Evolutionary conservation across 2,329 filamentous ascomycete species (phyloP).

Genomic region (Fusarium sp.): DNA sequence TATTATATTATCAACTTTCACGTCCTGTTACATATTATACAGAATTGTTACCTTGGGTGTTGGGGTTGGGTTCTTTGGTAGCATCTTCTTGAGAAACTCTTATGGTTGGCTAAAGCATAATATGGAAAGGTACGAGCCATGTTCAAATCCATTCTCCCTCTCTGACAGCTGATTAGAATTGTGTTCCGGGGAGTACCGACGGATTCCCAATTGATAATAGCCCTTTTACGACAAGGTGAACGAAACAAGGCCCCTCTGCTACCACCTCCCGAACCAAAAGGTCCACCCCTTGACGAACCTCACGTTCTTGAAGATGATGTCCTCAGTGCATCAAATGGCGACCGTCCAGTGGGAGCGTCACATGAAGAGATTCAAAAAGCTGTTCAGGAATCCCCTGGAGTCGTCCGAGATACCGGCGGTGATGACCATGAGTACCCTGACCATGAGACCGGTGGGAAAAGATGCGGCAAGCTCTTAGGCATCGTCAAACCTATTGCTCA

Average conservation of each 20-base stretch:
- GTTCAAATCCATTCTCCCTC: neutral
- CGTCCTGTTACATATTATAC: neutral
- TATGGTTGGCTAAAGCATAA: neutral
- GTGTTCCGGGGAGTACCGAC: conserved; percentile 82
- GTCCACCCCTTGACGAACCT: neutral
- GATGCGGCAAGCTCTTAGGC: conserved; percentile 60
- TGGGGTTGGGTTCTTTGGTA: conserved; percentile 13
- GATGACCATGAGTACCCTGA: conserved; percentile 62
- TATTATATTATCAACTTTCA: neutral
- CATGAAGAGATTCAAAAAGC: conserved; percentile 71
- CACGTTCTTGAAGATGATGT: conserved; percentile 29
- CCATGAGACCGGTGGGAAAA: conserved; percentile 55
- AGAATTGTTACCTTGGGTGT: neutral
- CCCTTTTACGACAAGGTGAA: conserved; percentile 81
- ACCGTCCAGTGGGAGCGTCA: neutral
- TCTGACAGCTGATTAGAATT: conserved; percentile 72
- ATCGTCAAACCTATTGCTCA: conserved; percentile 75
- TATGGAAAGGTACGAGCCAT: conserved; percentile 70
- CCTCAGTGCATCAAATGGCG: conserved; percentile 54
- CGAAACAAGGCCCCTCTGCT: conserved; percentile 79
- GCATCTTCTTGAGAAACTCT: neutral
- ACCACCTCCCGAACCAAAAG: conserved; percentile 50
- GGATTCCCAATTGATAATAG: conserved; percentile 82
- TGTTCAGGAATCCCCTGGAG: conserved; percentile 56
- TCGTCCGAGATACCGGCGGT: conserved; percentile 38